Conservation (phyloP, 139 green algal species). For the Nannochloris sp. region DNA sequence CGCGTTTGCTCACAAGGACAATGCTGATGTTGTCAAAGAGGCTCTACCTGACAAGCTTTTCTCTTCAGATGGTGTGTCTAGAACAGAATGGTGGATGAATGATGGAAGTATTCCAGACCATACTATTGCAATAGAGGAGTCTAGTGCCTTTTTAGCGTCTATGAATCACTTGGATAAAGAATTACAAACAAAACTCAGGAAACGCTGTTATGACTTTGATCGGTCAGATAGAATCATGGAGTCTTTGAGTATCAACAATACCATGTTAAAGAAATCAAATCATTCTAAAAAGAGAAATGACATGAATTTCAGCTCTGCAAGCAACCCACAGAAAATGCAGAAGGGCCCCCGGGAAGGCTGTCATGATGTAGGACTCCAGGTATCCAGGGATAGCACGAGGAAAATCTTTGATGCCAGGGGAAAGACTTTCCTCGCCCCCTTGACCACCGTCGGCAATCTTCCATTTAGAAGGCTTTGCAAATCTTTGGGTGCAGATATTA, state of each 20-base stretch:
- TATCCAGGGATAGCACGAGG: conserved; percentile 34
- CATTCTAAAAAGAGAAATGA: background rate
- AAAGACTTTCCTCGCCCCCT: conserved; percentile 86
- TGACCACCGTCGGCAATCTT: conserved; percentile 97
- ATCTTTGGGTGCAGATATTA: conserved; percentile 82
- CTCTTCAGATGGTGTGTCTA: background rate
- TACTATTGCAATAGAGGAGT: background rate
- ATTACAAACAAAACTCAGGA: conserved; percentile 8
- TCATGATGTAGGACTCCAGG: conserved; percentile 33
- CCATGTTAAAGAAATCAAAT: background rate
- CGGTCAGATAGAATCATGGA: conserved; percentile 48
- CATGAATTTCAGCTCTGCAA: background rate
- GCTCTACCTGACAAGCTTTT: background rate
- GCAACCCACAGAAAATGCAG: background rate
- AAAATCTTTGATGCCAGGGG: conserved; percentile 62
- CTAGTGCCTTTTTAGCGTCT: background rate
- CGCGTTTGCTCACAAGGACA: conserved; percentile 36
- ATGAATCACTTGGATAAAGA: background rate
- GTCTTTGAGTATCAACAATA: conserved; percentile 32
- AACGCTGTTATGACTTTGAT: conserved; percentile 56
- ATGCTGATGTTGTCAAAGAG: conserved; percentile 4
- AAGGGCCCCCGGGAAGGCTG: background rate
- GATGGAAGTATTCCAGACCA: conserved; percentile 3
- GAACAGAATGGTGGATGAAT: conserved; percentile 4
- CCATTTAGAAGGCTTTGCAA: conserved; percentile 90